Evolutionary conservation across 2,329 filamentous ascomycete species (phyloP).

Genomic region (Thermothelomyces thermophilus): DNA sequence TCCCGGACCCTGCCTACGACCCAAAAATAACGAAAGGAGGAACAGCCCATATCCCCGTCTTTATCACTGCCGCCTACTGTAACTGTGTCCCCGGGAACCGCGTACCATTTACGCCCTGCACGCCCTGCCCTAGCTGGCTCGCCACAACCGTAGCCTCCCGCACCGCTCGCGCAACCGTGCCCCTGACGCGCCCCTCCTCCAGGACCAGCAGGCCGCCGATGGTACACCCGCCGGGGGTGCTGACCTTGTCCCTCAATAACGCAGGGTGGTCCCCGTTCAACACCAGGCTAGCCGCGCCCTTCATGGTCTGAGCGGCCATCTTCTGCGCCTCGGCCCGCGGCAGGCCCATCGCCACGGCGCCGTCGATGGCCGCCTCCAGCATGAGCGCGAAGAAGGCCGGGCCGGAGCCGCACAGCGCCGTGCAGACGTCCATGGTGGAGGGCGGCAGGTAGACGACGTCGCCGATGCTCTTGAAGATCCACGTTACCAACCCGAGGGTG

Average conservation of each 20-base stretch:
- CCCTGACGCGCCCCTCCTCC: constrained; percentile 65
- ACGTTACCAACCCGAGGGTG: constrained; percentile 55
- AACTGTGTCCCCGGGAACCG: constrained; percentile 26
- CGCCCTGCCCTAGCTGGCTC: constrained; percentile 54
- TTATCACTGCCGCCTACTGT: constrained; percentile 4
- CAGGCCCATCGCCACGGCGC: constrained; percentile 71
- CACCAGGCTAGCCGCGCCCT: constrained; percentile 63
- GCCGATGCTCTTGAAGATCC: constrained; percentile 72
- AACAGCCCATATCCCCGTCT: no score
- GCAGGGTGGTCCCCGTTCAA: constrained; percentile 69
- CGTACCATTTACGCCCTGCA: constrained; percentile 44
- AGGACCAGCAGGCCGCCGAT: constrained; percentile 67
- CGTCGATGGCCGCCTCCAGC: constrained; percentile 69
- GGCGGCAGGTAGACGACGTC: constrained; percentile 62
- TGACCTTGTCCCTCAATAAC: constrained; percentile 67
- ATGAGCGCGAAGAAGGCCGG: constrained; percentile 72
- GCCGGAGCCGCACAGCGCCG: constrained; percentile 66
- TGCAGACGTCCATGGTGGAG: constrained; percentile 63
- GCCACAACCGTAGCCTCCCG: constrained; percentile 65
- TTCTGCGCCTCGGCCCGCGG: constrained; percentile 64
- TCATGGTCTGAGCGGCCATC: constrained; percentile 77
- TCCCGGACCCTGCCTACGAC: no score
- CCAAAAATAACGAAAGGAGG: no score
- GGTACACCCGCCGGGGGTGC: constrained; percentile 70
- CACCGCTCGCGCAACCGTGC: constrained; percentile 60